These are phyloP conservation scores for Lactarius hengduanensis DNA, from an alignment of 768 basidiomycete species.

Conservation along the genomic window DNA sequence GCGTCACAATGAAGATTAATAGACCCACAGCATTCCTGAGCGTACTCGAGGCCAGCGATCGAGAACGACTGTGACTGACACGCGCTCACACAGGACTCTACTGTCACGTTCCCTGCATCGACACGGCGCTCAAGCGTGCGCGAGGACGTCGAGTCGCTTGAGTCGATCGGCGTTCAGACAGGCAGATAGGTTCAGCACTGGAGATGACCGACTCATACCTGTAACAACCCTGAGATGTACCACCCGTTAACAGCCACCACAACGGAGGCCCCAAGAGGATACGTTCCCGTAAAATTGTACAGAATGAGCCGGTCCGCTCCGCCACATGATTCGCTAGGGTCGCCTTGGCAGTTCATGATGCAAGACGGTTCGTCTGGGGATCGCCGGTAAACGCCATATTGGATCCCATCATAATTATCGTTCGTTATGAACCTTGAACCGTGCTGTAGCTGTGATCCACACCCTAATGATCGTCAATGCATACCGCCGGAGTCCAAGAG, in stretches of 20 bases:
- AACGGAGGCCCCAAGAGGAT: background rate
- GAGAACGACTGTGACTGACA: slow-evolving; percentile 3
- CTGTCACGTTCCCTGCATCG: slow-evolving; percentile 7
- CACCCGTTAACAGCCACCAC: background rate
- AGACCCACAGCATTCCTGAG: slow-evolving; percentile 12
- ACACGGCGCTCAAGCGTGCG: slow-evolving; percentile 13
- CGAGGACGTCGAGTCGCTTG: background rate
- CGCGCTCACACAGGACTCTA: slow-evolving; percentile 5
- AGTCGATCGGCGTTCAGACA: background rate
- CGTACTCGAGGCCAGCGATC: slow-evolving; percentile 11
- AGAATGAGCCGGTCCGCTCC: background rate
- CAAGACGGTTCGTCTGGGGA: background rate
- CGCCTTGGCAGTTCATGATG: background rate
- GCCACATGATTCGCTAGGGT: background rate
- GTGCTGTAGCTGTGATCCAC: background rate
- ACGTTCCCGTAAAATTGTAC: background rate
- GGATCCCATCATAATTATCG: background rate
- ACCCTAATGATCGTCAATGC: background rate
- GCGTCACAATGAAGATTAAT: background rate
- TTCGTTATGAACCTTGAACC: background rate
- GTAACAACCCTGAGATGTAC: background rate
- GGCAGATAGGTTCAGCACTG: background rate
- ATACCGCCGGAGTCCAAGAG: background rate
- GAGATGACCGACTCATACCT: background rate
- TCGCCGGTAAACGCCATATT: background rate